These are phyloP conservation scores for Paramarasmius palmivorus DNA, from an alignment of 1,284 basidiomycete species.

Conservation along the genomic window DNA sequence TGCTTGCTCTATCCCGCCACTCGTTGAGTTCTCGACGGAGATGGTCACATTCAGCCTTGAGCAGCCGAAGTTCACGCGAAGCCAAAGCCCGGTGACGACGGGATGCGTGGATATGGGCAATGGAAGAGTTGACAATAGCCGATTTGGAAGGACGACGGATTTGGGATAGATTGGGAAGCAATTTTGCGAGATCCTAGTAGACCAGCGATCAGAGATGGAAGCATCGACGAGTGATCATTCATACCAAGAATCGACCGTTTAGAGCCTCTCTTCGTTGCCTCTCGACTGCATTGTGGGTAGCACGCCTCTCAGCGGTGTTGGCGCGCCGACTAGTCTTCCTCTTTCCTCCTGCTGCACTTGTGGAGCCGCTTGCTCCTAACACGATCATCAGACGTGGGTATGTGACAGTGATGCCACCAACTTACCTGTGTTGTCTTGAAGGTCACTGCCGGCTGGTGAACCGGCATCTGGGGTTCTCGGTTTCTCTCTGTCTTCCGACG, in stretches of 20 bases:
- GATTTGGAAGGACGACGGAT: conserved; percentile 92
- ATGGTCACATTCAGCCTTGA: conserved; percentile 80
- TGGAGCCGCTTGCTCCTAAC: neutral
- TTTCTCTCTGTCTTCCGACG: conserved; percentile 26
- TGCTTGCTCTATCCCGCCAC: conserved; percentile 76
- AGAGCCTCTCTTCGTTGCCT: conserved; percentile 88
- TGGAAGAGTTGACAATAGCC: conserved; percentile 92
- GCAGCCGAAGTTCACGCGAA: conserved; percentile 71
- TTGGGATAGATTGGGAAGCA: conserved; percentile 86
- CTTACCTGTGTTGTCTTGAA: neutral
- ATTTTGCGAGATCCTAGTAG: conserved; percentile 77
- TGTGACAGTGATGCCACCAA: neutral
- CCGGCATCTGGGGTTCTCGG: conserved; percentile 25
- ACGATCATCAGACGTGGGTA: neutral
- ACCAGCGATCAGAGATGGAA: conserved; percentile 11
- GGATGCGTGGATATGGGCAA: conserved; percentile 80
- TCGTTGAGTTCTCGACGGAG: conserved; percentile 85
- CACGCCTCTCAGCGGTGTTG: conserved; percentile 91
- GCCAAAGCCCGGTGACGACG: conserved; percentile 79
- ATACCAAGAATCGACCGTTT: conserved; percentile 84
- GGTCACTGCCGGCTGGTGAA: neutral
- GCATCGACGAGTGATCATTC: conserved; percentile 27
- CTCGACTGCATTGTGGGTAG: conserved; percentile 95
- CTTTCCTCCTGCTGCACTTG: conserved; percentile 40
- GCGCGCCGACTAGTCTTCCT: conserved; percentile 81